Evolutionary conservation across 106 monocot genomes (phyloP), one percentile per base, ranked within the genome.

Genomic region (Dioscorea alata): DNA sequence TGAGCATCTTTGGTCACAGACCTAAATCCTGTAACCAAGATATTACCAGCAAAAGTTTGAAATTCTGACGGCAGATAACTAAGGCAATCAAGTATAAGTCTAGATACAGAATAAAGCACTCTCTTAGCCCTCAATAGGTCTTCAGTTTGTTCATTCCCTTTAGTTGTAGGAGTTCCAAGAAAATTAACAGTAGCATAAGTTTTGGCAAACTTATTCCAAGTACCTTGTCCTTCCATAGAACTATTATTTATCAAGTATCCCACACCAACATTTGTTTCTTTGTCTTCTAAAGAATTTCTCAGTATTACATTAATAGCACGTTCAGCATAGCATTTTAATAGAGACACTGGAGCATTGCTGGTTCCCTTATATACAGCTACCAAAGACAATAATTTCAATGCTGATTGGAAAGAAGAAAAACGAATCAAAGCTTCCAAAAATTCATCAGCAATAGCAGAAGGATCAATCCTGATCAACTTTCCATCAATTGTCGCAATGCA

Each of bases 401-500:
- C 90, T 21, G 75, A 75, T 59, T 78, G 67, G 49, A 80, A 93
- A 60, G 99, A 56, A 65, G 93, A 99, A 74, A 76, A 59, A 54
- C 80, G 80, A 77, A 93, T 78, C 64, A 90, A 75, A 83, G 87
- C 93, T 64, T 99, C 90, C 24, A 93, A 58, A 75, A 90, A 92
- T 13, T 93, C 85, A 73, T 99, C 93, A 69, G 61, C 75, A 69
- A 83, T 85, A 33, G 86, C 83, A 24, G 83, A 81, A 67, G 65
- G 64, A 56, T 93, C 93, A 69, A 99, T 76, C 79, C 78, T 82
- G 61, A 99, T 82, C 33, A 93, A 79, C 34, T 80, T 86, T 42
- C 93, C 99, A 78, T 90, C 90, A 64, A 71, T 65, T 68, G 90
- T 90, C 16, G 69, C 93, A 68, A 99, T 79, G 71, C 99, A 99